A percentile compares a stretch with the other conserved stretches of the same genome.
Conservation (phyloP, 2,329 filamentous ascomycete species). For the Botryotinia narcissicola region DNA sequence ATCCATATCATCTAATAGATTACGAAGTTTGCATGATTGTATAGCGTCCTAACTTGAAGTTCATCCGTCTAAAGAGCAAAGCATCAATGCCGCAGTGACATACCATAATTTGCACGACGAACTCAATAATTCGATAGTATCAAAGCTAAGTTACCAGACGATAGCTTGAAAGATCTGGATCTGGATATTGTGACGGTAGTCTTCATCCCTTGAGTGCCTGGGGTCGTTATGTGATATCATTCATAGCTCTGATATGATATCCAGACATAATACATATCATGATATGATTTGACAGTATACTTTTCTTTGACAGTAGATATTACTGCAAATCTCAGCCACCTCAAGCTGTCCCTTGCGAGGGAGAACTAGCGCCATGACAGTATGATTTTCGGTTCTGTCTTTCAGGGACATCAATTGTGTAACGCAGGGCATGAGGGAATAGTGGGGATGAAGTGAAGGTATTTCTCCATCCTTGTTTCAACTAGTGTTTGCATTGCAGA, state of each 20-base stretch:
- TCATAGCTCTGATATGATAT: not conserved
- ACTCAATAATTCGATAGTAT: not conserved
- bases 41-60: not conserved
- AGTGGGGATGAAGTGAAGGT: not conserved
- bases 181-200: not conserved
- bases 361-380: not conserved
- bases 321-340: not conserved
- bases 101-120: not conserved
- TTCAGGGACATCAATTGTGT: not conserved
- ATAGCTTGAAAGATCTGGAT: not conserved
- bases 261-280: not conserved
- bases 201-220: not conserved
- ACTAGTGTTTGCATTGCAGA: not conserved
- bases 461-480: not conserved
- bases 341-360: not conserved
- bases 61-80: not conserved
- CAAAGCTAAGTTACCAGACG: not conserved
- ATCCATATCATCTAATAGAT: not conserved
- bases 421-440: not conserved
- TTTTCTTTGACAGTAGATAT: not conserved
- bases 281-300: not conserved
- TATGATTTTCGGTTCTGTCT: not conserved
- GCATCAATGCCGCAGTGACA: not conserved
- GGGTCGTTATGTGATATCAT: not conserved
- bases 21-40: not conserved